A percentile compares a stretch with the other conserved stretches of the same genome.
Evolutionary conservation across 164 flowering plant genomes (phyloP).

Genomic region (Macadamia integrifolia): DNA sequence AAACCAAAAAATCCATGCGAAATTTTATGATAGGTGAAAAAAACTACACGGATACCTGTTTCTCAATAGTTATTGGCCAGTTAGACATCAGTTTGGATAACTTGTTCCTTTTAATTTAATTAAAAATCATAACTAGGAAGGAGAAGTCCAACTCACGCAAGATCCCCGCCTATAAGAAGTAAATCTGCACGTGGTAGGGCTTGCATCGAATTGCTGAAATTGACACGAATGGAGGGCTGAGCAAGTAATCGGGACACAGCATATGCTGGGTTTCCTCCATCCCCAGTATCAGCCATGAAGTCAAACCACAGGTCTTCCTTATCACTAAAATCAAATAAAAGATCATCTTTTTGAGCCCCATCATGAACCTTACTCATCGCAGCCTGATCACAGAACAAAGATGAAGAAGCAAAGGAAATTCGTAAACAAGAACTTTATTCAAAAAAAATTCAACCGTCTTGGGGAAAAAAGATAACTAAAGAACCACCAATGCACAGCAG

Average conservation of each 20-base stretch:
- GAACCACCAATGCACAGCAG: not conserved
- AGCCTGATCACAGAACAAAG: conserved; percentile 47
- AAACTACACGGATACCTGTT: no score
- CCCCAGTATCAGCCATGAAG: conserved; percentile 99
- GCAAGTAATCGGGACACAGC: conserved; percentile 87
- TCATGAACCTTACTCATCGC: conserved; percentile 74
- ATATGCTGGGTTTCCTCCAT: conserved; percentile 98
- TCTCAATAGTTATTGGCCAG: no score
- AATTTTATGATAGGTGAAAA: no score
- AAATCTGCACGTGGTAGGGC: conserved; percentile 70
- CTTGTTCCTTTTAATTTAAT: no score
- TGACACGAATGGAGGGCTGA: conserved; percentile 56
- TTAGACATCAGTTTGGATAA: no score
- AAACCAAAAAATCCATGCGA: no score
- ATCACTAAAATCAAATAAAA: conserved; percentile 68
- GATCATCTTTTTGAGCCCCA: conserved; percentile 47
- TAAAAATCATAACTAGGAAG: not conserved
- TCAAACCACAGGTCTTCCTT: conserved; percentile 95
- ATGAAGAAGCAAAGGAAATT: not conserved
- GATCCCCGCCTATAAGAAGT: conserved; percentile 97
- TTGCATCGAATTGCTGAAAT: conserved; percentile 25
- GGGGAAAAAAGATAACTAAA: not conserved
- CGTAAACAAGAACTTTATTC: not conserved
- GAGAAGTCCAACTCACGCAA: conserved; percentile 68
- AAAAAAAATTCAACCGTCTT: not conserved